Percentiles rank a stretch among this genome's conserved stretches.
Evolutionary conservation across 129 eudicot species (phyloP).

Genomic region (Tagetes erecta): DNA sequence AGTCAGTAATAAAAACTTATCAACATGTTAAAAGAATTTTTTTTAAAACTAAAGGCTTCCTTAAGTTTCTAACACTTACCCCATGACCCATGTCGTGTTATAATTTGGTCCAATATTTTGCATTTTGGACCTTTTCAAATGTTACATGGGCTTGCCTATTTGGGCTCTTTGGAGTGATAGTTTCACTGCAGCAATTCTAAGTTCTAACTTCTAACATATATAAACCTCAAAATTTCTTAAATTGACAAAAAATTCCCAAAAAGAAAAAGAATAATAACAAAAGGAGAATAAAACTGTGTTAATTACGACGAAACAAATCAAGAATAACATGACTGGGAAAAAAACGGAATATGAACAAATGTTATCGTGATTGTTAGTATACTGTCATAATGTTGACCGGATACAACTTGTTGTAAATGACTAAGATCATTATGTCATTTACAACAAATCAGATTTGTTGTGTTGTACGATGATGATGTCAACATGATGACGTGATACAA

Average conservation of each 20-base stretch:
- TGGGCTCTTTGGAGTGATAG: too few relatives aligned
- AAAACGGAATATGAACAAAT: constrained; percentile 37
- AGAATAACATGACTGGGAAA: constrained; percentile 4
- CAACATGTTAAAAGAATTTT: too few relatives aligned
- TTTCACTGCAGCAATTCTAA: too few relatives aligned
- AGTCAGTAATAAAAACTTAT: too few relatives aligned
- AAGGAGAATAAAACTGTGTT: constrained; percentile 6
- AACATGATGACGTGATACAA: constrained; percentile 24
- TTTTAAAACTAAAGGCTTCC: too few relatives aligned
- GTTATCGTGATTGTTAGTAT: constrained; percentile 19
- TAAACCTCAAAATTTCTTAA: constrained; percentile 5
- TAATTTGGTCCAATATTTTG: too few relatives aligned
- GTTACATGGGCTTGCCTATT: too few relatives aligned
- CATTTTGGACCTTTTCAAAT: too few relatives aligned
- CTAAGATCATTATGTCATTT: neutral
- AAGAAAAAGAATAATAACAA: neutral
- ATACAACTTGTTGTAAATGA: constrained; percentile 22
- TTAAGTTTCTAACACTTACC: too few relatives aligned
- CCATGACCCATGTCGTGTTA: too few relatives aligned
- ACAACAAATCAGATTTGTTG: constrained; percentile 3
- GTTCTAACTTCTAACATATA: neutral
- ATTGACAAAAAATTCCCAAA: neutral
- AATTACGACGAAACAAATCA: constrained; percentile 34
- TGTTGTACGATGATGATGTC: neutral
- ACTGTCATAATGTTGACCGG: neutral